Evolutionary conservation across 352 stramenopile species (phyloP), one percentile per base, ranked within the genome.

Genomic region (Pythium rishiriense): DNA sequence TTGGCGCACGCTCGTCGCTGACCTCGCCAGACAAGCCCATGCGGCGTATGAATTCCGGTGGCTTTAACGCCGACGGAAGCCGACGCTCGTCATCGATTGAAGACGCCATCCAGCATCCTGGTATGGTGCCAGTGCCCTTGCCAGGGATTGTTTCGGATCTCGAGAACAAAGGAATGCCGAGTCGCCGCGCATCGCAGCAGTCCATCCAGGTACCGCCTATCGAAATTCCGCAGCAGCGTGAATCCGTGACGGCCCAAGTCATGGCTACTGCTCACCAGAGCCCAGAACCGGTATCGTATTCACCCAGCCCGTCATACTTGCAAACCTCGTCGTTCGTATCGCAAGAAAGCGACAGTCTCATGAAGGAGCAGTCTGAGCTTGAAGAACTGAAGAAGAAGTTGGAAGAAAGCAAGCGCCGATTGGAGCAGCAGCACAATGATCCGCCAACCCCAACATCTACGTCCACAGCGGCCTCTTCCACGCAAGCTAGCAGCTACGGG

Each of bases 291-390:
- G 29, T 53, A 4, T 62, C 61, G 25, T 53, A 58, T 7, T 45
- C 22, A 1, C 57, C 65, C 3, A 47, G 39, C 6, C 29, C 28
- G 24, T 66, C 56, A 4, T 46, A n/a, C 21, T 54, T 52, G 9
- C 41, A 59, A 1, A 61, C 66, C 1, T 31, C 68, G 25, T 21
- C 49, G 7, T 66, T 63, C 11, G 43, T 78, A 15, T 81, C 81
- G 35, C 72, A 54, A 0, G 80, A 90, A 31, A 80, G 85, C 66
- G 78, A 88, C 25, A 71, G 62, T 7, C 26, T 93, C 42, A 86
- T 88, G 65, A 87, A 90, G 47, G 75, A 93, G 22, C 84, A 93
- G 55, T 82, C 75, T 8, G 84, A 90, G 22, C 65, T 93, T 42
- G 81, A 78, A 14, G 66, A 74, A 33, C 55, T 91, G 52, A 82